Percentiles rank a stretch among this genome's conserved stretches.
Evolutionary conservation across 176 grass and related monocot species (phyloP).

Genomic region (Miscanthus lutarioriparius): DNA sequence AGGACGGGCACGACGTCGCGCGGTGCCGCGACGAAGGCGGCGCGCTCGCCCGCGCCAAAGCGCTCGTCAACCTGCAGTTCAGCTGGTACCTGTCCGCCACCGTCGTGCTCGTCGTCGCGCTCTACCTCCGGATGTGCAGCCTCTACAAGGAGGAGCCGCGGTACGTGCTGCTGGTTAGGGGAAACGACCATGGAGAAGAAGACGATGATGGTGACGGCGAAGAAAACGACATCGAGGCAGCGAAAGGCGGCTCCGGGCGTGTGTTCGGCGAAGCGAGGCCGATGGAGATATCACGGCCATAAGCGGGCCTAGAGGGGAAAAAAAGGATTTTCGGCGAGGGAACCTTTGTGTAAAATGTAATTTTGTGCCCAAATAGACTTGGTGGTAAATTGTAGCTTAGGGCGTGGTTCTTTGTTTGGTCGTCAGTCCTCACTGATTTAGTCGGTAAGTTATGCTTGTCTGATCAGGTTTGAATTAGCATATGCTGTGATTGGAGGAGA

Average conservation of each 20-base stretch:
- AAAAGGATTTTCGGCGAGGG: background rate
- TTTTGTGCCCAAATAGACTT: background rate
- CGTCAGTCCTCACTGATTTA: too few species aligned
- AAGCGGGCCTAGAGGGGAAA: background rate
- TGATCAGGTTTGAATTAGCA: background rate
- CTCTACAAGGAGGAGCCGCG: slow-evolving; percentile 32
- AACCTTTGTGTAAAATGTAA: background rate
- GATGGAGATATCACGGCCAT: slow-evolving; percentile 3
- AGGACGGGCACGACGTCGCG: slow-evolving; percentile 64
- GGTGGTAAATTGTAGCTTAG: background rate
- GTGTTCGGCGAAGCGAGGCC: background rate
- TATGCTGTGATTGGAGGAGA: slow-evolving; percentile 1
- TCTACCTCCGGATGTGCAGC: slow-evolving; percentile 24
- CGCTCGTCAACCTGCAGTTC: slow-evolving; percentile 52
- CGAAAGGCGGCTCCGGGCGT: background rate
- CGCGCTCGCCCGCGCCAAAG: slow-evolving; percentile 38
- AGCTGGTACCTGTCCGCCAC: slow-evolving; percentile 41
- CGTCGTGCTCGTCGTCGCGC: slow-evolving; percentile 5
- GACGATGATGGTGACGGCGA: slow-evolving; percentile 11
- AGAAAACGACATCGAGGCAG: background rate
- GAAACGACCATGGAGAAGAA: background rate
- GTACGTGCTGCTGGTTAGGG: slow-evolving; percentile 32
- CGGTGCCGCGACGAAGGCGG: slow-evolving; percentile 57
- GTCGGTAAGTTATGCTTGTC: background rate
- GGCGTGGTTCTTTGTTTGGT: background rate